A percentile compares a stretch with the other conserved stretches of the same genome.
phyloP scores from a whole-genome alignment of 805 yeast species.

The Candida arabinofermentans region DNA sequence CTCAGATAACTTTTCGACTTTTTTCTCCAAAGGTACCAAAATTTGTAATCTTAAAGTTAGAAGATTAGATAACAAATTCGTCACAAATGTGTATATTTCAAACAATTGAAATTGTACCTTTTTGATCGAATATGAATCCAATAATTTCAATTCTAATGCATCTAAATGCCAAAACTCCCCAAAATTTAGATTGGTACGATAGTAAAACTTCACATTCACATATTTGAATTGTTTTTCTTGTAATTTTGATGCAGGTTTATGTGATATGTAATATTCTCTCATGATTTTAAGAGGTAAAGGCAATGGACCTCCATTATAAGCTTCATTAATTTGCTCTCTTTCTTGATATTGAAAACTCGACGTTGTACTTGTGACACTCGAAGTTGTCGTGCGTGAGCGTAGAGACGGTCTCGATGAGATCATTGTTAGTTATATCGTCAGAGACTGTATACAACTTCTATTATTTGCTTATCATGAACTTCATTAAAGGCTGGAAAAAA shows the following conservation, averaged over 20 bases:
- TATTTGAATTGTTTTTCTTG: not conserved
- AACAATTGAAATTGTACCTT: constrained; percentile 1
- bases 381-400: not conserved
- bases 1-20: not conserved
- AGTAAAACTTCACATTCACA: not conserved
- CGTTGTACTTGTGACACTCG: not conserved
- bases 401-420: not conserved
- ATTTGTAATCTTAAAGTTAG: not conserved
- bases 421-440: too few relatives aligned
- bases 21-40: not conserved
- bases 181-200: not conserved
- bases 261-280: not conserved
- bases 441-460: too few relatives aligned
- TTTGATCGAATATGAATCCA: not conserved
- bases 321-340: not conserved
- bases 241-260: not conserved
- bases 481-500: too few relatives aligned
- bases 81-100: not conserved
- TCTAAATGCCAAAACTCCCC: constrained; percentile 1
- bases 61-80: not conserved
- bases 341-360: not conserved
- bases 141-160: not conserved
- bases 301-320: not conserved
- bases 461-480: too few relatives aligned
- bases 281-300: not conserved